Evolutionary conservation across 2,329 filamentous ascomycete genomes (phyloP).

Genomic region (Blastomyces parvus): DNA sequence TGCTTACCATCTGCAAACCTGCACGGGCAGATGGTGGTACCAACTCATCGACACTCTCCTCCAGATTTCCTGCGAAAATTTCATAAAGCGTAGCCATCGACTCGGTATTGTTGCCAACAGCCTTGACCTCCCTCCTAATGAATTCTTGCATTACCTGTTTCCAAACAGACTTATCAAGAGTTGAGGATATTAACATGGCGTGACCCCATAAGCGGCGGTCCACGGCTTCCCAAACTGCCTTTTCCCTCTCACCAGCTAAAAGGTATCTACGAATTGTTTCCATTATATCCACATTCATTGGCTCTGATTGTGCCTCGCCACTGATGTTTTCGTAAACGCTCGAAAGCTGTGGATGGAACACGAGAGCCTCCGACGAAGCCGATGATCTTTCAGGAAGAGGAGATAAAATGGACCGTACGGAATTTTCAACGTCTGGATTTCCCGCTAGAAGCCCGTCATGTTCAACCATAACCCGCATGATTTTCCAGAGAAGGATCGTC

Average conservation of each 20-base stretch:
- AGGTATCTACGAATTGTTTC: slow-evolving; percentile 36
- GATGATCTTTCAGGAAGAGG: slow-evolving; percentile 42
- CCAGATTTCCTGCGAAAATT: slow-evolving; percentile 83
- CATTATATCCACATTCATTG: slow-evolving; percentile 8
- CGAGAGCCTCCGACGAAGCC: slow-evolving; percentile 19
- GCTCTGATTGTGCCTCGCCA: slow-evolving; percentile 11
- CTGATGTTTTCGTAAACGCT: slow-evolving; percentile 31
- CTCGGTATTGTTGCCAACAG: slow-evolving; percentile 67
- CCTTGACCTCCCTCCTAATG: slow-evolving; percentile 86
- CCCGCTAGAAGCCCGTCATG: slow-evolving; percentile 76
- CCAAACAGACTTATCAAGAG: slow-evolving; percentile 64
- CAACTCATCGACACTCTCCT: slow-evolving; percentile 91
- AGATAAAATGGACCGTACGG: slow-evolving; percentile 64
- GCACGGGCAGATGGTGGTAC: slow-evolving; percentile 87
- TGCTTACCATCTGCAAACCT: slow-evolving; percentile 82
- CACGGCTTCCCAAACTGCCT: slow-evolving; percentile 85
- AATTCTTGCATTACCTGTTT: slow-evolving; percentile 94
- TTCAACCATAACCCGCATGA: slow-evolving; percentile 72
- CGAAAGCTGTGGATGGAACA: slow-evolving; percentile 20
- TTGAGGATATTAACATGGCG: slow-evolving; percentile 82
- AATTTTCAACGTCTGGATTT: slow-evolving; percentile 58
- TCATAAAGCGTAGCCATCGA: slow-evolving; percentile 87
- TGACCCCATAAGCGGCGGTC: slow-evolving; percentile 95
- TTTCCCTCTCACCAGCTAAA: slow-evolving; percentile 72
- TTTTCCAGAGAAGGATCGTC: slow-evolving; percentile 76